These are phyloP conservation scores for Syncephalastrum contaminatum DNA, from an alignment of 371 early-diverging fungal species.

Conservation along the genomic window DNA sequence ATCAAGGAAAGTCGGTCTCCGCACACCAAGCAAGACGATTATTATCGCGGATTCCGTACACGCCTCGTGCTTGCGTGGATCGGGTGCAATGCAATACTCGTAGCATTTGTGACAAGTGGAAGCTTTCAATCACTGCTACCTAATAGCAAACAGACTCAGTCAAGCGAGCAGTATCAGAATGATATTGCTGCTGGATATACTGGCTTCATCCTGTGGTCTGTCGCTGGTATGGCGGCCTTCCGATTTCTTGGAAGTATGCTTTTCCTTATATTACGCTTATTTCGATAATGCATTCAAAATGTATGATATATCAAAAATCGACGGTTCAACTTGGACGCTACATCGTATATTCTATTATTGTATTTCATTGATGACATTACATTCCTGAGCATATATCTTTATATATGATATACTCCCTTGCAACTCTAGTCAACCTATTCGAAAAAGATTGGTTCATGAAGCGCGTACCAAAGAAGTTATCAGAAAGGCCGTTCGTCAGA, in stretches of 20 bases:
- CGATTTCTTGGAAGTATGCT: constrained; percentile 77
- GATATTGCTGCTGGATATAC: constrained; percentile 54
- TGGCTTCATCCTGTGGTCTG: constrained; percentile 84
- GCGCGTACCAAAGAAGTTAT: too few relatives aligned
- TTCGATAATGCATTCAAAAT: constrained; percentile 12
- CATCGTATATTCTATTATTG: too few relatives aligned
- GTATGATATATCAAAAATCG: too few relatives aligned
- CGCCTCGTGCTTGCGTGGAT: constrained; percentile 83
- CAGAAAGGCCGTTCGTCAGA: too few relatives aligned
- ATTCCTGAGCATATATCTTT: too few relatives aligned
- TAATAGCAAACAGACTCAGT: constrained; percentile 3
- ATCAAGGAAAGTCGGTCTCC: constrained; percentile 62
- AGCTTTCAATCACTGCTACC: constrained; percentile 43
- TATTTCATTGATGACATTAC: too few relatives aligned
- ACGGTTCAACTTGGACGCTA: too few relatives aligned
- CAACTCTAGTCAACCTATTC: too few relatives aligned
- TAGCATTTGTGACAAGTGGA: constrained; percentile 62
- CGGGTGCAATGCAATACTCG: constrained; percentile 78
- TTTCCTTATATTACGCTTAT: constrained; percentile 29
- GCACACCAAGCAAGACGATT: constrained; percentile 82
- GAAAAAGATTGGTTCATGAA: too few relatives aligned
- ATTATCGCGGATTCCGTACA: constrained; percentile 85
- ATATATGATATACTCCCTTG: too few relatives aligned
- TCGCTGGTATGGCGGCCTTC: constrained; percentile 70
- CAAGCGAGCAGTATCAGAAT: constrained; percentile 17